A percentile compares a stretch with the other conserved stretches of the same genome.
Conservation (phyloP, 345 rosid species). For the Euphorbia pulcherrima region DNA sequence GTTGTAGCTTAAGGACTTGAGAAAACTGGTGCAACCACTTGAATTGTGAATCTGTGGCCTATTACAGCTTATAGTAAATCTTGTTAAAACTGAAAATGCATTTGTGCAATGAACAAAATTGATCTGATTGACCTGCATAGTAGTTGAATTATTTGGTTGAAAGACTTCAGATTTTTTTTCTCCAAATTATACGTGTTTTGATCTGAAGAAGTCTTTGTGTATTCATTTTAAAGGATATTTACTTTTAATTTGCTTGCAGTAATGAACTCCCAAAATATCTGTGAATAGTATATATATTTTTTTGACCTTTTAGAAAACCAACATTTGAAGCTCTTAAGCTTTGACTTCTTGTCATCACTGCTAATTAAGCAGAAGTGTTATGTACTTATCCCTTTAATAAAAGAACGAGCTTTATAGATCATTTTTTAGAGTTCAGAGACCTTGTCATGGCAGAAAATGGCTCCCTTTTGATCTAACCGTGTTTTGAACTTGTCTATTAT, state of each 20-base stretch:
- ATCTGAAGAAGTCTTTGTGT: too few species aligned
- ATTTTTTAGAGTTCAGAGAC: slow-evolving; percentile 1
- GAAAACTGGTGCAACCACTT: neutral
- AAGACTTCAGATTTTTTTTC: neutral
- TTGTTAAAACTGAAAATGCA: neutral
- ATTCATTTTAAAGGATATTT: neutral
- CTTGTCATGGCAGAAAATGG: neutral
- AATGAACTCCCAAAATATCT: neutral
- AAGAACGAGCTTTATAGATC: neutral
- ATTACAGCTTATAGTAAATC: neutral
- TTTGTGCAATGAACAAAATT: neutral
- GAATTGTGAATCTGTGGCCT: neutral
- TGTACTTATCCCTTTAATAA: neutral
- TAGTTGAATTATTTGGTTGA: neutral
- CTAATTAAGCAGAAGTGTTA: neutral
- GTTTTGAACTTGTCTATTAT: neutral
- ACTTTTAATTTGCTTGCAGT: neutral
- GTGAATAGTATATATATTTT: neutral
- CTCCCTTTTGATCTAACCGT: neutral
- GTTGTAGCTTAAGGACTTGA: neutral
- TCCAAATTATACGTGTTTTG: neutral
- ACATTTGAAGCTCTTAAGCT: neutral
- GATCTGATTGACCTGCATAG: neutral
- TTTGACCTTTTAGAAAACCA: neutral
- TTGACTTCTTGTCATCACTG: neutral